A percentile compares a stretch with the other conserved stretches of the same genome.
Conservation (phyloP, 345 rosid genomes). For the Boechera retrofracta region DNA sequence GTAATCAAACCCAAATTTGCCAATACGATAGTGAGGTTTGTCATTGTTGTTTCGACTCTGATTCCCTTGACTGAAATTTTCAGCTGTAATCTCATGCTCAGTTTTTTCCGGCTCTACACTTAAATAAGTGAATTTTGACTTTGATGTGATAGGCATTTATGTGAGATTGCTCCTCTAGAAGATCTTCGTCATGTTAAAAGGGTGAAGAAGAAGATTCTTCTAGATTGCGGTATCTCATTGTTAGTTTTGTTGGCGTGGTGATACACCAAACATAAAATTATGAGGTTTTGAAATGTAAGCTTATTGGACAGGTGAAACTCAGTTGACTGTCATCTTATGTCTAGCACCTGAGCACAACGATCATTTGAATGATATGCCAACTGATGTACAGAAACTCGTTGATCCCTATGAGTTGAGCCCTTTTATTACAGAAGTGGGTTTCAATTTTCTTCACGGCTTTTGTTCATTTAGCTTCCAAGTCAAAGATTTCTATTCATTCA, state of each 20-base stretch:
- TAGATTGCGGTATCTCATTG: slow-evolving; percentile 43
- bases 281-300: slow-evolving; percentile 35
- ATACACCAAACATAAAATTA: neutral
- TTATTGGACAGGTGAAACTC: slow-evolving; percentile 60
- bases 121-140: slow-evolving; percentile 19
- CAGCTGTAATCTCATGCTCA: slow-evolving; percentile 1
- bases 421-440: slow-evolving; percentile 74
- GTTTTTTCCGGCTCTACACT: neutral
- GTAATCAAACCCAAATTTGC: slow-evolving; percentile 67
- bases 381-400: slow-evolving; percentile 59
- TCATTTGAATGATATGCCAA: slow-evolving; percentile 48
- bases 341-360: slow-evolving; percentile 52
- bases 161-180: slow-evolving; percentile 69
- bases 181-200: slow-evolving; percentile 80
- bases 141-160: slow-evolving; percentile 55
- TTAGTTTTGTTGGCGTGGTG: neutral
- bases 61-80: neutral
- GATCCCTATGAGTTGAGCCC: slow-evolving; percentile 77
- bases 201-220: slow-evolving; percentile 54
- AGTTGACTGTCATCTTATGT: slow-evolving; percentile 71
- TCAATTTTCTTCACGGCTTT: slow-evolving; percentile 12
- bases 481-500: neutral
- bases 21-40: slow-evolving; percentile 63
- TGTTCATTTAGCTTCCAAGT: neutral
- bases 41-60: neutral